Evolutionary conservation across 2,329 filamentous ascomycete genomes (phyloP), one percentile per base, ranked within the genome.

Genomic region (Pestalotiopsis sp.): DNA sequence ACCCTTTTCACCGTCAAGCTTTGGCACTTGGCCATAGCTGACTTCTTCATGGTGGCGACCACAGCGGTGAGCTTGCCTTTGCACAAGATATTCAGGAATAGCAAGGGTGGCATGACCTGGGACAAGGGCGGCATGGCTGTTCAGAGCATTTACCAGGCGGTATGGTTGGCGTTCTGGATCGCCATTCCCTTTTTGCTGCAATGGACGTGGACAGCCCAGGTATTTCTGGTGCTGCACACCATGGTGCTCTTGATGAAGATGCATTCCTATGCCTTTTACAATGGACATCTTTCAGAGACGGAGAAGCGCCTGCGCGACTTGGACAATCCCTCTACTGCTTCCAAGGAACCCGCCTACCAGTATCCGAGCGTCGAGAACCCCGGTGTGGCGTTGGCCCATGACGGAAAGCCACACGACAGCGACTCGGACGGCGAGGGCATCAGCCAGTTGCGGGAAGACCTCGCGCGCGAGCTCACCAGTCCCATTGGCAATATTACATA

Each of bases 181-280:
- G 86, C 87, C 78, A 90, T 94, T 77, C 96, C 96, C 0, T 98
- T 98, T 73, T 80, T 91, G 74, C 85, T 97, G 9, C 87, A 92
- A 65, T 99, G 96, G 96, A 93, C 94, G 2, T 99, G 96, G 96
- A 99, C 96, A 0, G 91, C 95, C 2, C 96, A 98, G 77, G 96
- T 99, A 52, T 99, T 97, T 80, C 88, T 99, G 74, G 92, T 95
- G 12, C 85, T 99, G 41, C 96, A 99, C 80, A 92, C 94, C 58
- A 90, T 99, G 81, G 92, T 93, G 7, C 86, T 99, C 23, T 90
- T 98, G 64, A 99, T 99, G 96, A 99, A 99, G 85, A 96, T 98
- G 90, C 96, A 99, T 80, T 98, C 95, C 5, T 99, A 97, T 77
- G 93, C 94, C 27, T 99, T 98, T 80, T 99, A 99, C 84, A 98